Percentiles rank a stretch among this genome's conserved stretches.
phyloP scores from a whole-genome alignment of 2,329 filamentous ascomycete genomes.

The Leptographium procerum region DNA sequence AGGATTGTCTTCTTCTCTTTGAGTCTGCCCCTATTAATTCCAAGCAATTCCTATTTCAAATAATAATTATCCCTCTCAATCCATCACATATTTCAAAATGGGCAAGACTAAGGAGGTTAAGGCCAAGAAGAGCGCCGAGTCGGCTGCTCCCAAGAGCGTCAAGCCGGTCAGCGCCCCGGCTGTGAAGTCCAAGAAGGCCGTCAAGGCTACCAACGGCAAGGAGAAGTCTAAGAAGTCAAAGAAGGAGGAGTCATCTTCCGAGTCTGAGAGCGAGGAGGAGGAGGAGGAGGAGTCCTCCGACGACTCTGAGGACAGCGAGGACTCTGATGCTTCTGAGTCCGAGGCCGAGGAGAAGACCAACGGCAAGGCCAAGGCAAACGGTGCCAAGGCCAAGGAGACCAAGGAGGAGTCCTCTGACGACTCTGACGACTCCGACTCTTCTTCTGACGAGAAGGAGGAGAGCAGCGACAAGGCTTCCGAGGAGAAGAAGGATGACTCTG shows the following conservation, averaged over 20 bases:
- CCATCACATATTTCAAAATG: constrained; percentile 34
- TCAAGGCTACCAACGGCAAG: constrained; percentile 37
- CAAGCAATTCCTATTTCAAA: background rate
- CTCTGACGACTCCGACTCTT: constrained; percentile 21
- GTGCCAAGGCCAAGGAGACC: constrained; percentile 5
- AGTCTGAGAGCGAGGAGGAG: constrained; percentile 24
- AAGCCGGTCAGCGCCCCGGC: constrained; percentile 56
- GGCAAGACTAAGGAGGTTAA: constrained; percentile 56
- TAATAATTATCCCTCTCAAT: background rate
- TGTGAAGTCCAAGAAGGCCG: constrained; percentile 53
- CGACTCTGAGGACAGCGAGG: constrained; percentile 16
- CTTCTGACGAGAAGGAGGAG: constrained; percentile 17
- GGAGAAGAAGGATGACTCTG: constrained; percentile 9
- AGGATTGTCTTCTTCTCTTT: background rate
- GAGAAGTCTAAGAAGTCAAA: constrained; percentile 17
- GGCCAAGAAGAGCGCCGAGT: constrained; percentile 36
- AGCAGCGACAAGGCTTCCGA: constrained; percentile 4
- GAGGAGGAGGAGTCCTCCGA: constrained; percentile 5
- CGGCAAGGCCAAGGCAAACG: constrained; percentile 11
- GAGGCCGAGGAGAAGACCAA: constrained; percentile 15
- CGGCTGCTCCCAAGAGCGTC: constrained; percentile 51
- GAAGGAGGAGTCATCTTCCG: constrained; percentile 14
- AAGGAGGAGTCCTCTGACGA: constrained; percentile 14
- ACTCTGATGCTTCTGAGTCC: constrained; percentile 14
- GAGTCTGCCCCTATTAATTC: background rate